Base-by-base conservation (phyloP, 1,284 basidiomycete genomes). In the Pyrrhoderma lamaoense region DNA sequence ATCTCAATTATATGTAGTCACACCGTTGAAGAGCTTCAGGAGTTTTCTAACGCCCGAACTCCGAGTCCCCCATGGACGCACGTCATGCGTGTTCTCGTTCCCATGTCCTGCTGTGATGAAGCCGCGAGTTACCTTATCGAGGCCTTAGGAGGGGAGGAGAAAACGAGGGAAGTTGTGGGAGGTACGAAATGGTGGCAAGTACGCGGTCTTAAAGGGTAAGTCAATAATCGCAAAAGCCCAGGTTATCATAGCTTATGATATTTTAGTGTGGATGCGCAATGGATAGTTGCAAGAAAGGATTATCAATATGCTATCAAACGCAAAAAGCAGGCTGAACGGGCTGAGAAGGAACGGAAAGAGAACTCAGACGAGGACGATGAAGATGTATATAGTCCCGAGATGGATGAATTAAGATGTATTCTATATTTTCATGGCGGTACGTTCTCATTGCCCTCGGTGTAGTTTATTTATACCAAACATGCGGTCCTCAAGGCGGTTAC, bases 181-280 rank as follows among this genome's bases (percentile, higher is more conserved):
- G 95, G 94, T 1, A 82, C 82, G 5, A 93, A 93, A 62, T 98
- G 95, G 93, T 98, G 94, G 95, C 93, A 94, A 65, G 87, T 93
- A 16, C 81, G 91, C 34, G 83, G 85, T n/a, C 65, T 80, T 53
- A 70, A 72, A 62, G 91, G 76, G 87, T 92, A 59, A 50, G 73
- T 8, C 56, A 36, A 42, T 43, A 42, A 27, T 21, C n/a, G 16
- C 47, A 16, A 14, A 43, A 22, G n/a, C n/a, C 7, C 5, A 14
- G 16, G 5, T 40, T 13, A 37, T n/a, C 34, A 27, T 3, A 35
- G 21, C 2, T 48, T 43, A 16, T 40, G 9, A 14, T 11, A 31
- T 39, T n/a, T 38, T 45, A 92, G 89, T 16, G 73, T 94, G 9
- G 82, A 92, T 60, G 91, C 78, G 1, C 91, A 98, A 66, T 97